These are phyloP conservation scores for Cyclocybe cylindracea DNA, from an alignment of 768 basidiomycete genomes.

Conservation along the genomic window DNA sequence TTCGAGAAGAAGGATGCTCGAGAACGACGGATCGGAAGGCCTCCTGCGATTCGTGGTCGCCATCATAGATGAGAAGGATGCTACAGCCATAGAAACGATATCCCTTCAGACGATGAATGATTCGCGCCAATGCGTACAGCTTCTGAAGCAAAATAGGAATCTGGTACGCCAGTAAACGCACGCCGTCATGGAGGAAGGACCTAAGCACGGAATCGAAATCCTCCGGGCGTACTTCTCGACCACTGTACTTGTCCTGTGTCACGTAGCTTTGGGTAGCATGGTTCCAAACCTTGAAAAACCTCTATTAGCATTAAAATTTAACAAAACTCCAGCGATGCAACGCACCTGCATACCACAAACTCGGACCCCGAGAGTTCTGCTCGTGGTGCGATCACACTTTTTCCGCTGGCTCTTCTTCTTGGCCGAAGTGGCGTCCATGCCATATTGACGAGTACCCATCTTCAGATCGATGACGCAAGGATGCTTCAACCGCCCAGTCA, in stretches of 20 bases:
- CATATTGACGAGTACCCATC: slow-evolving; percentile 99
- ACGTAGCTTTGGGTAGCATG: slow-evolving; percentile 78
- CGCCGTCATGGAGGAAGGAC: slow-evolving; percentile 85
- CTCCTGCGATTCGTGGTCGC: slow-evolving; percentile 87
- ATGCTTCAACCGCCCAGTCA: slow-evolving; percentile 87
- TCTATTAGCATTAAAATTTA: slow-evolving; percentile 8
- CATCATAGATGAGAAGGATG: slow-evolving; percentile 96
- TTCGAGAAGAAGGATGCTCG: slow-evolving; percentile 68
- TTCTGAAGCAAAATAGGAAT: slow-evolving; percentile 91
- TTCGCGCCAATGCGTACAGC: slow-evolving; percentile 89
- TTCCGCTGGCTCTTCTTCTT: slow-evolving; percentile 99
- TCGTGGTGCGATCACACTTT: slow-evolving; percentile 97
- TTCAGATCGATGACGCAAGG: slow-evolving; percentile 98
- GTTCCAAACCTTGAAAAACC: slow-evolving; percentile 82
- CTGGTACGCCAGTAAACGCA: slow-evolving; percentile 82
- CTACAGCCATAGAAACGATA: slow-evolving; percentile 99
- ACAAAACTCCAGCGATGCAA: slow-evolving; percentile 9
- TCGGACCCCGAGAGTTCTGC: slow-evolving; percentile 84
- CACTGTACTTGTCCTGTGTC: slow-evolving; percentile 96
- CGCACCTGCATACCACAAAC: slow-evolving; percentile 99
- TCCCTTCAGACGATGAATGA: slow-evolving; percentile 87
- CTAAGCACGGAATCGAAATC: slow-evolving; percentile 83
- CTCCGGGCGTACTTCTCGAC: slow-evolving; percentile 83
- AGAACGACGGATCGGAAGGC: slow-evolving; percentile 59
- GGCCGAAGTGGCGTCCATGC: slow-evolving; percentile 85